A percentile compares a stretch with the other conserved stretches of the same genome.
These are phyloP conservation scores for Quercus agrifolia DNA, from an alignment of 306 rosid species.

Conservation along the genomic window DNA sequence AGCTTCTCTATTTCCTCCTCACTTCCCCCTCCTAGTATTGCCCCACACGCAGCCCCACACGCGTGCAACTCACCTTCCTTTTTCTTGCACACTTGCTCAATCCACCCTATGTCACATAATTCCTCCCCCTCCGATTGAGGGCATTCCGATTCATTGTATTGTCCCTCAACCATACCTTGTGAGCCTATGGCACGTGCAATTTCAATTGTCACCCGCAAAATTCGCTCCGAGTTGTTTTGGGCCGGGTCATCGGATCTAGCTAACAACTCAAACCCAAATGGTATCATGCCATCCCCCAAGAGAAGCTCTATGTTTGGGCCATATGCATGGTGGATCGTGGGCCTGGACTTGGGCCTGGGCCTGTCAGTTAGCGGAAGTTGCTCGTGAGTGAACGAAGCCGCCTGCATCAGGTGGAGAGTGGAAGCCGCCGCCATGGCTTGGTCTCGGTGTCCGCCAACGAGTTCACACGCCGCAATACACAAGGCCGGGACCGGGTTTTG, in stretches of 20 bases:
- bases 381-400: constrained; percentile 36
- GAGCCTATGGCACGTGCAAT: constrained; percentile 61
- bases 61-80: constrained; percentile 65
- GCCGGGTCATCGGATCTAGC: constrained; percentile 31
- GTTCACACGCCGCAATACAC: constrained; percentile 68
- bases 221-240: constrained; percentile 30
- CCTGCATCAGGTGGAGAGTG: constrained; percentile 42
- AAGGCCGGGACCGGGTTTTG: constrained; percentile 52
- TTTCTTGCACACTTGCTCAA: constrained; percentile 17
- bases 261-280: constrained; percentile 50
- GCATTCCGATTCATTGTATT: not conserved
- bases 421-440: constrained; percentile 67
- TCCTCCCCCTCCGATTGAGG: constrained; percentile 8
- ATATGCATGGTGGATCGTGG: not conserved
- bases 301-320: constrained; percentile 47
- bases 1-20: constrained; percentile 49
- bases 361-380: constrained; percentile 32
- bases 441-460: constrained; percentile 48
- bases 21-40: constrained; percentile 60
- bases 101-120: not conserved
- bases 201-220: constrained; percentile 48
- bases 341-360: constrained; percentile 21
- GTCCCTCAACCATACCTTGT: constrained; percentile 39
- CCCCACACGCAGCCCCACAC: constrained; percentile 72
- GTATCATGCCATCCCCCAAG: constrained; percentile 40